Conservation (phyloP, 257 asterid genomes). For the Catharanthus roseus region DNA sequence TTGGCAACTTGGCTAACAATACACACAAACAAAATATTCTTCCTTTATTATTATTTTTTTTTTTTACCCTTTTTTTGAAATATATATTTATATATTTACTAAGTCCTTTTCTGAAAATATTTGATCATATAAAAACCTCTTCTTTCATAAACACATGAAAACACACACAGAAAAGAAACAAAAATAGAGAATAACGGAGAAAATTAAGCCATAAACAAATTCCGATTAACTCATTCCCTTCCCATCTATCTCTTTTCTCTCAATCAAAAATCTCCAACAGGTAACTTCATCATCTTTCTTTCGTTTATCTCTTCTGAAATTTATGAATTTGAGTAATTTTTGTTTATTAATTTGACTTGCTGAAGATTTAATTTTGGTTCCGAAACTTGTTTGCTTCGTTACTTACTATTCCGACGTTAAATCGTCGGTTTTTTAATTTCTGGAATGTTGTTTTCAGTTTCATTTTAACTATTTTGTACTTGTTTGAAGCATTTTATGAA, state of each 20-base stretch:
- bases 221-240: constrained; percentile 12
- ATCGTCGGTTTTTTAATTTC: neutral
- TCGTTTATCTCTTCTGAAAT: constrained; percentile 3
- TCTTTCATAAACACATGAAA: constrained; percentile 1
- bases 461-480: neutral
- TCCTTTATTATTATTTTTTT: neutral
- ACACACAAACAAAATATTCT: constrained; percentile 3
- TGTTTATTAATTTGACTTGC: constrained; percentile 12
- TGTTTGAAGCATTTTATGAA: neutral
- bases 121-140: neutral
- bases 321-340: neutral
- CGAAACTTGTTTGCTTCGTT: neutral
- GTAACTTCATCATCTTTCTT: constrained; percentile 3
- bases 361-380: constrained; percentile 3
- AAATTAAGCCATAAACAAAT: constrained; percentile 7
- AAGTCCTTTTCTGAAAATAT: neutral
- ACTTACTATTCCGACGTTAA: neutral
- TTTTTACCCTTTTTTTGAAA: no score
- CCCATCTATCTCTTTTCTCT: neutral
- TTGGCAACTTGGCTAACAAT: constrained; percentile 12
- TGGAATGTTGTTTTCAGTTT: neutral
- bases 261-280: constrained; percentile 11
- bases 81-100: no score
- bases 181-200: constrained; percentile 14
- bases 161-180: constrained; percentile 16